These are phyloP conservation scores for Rhododendron henanense DNA, from an alignment of 148 eudicot species.

Conservation along the genomic window DNA sequence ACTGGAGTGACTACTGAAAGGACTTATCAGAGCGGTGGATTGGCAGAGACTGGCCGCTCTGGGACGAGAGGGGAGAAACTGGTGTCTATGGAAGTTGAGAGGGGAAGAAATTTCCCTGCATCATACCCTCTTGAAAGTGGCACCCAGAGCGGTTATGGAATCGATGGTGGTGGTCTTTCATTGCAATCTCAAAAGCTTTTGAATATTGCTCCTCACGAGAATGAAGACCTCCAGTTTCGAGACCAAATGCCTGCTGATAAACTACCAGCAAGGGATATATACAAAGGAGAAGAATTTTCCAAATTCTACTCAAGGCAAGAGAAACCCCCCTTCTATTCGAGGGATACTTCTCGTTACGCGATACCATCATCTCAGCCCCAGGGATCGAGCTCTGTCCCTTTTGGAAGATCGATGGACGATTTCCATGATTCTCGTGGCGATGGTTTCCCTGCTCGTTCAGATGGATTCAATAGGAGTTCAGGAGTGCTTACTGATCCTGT, in stretches of 20 bases:
- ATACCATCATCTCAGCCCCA: conserved; percentile 20
- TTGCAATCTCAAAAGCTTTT: conserved; percentile 7
- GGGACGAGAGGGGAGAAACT: conserved; percentile 9
- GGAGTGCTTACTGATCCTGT: conserved; percentile 12
- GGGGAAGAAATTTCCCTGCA: background rate
- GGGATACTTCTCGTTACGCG: conserved; percentile 1
- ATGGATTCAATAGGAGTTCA: conserved; percentile 10
- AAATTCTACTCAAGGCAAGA: background rate
- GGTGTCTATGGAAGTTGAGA: background rate
- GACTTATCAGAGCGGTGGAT: conserved; percentile 7
- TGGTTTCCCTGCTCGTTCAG: conserved; percentile 4
- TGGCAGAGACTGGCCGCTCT: background rate
- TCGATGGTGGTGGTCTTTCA: background rate
- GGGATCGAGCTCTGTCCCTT: conserved; percentile 1
- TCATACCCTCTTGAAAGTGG: conserved; percentile 5
- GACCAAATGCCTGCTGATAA: conserved; percentile 2
- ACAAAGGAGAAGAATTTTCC: background rate
- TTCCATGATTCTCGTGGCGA: background rate
- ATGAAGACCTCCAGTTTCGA: conserved; percentile 12
- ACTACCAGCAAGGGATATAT: background rate
- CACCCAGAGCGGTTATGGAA: background rate
- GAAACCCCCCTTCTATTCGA: conserved; percentile 3
- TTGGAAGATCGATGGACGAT: background rate
- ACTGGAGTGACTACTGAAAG: conserved; percentile 13
- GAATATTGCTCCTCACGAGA: conserved; percentile 3